phyloP scores from a whole-genome alignment of 2,329 filamentous ascomycete species.

The Colletotrichum sp. region DNA sequence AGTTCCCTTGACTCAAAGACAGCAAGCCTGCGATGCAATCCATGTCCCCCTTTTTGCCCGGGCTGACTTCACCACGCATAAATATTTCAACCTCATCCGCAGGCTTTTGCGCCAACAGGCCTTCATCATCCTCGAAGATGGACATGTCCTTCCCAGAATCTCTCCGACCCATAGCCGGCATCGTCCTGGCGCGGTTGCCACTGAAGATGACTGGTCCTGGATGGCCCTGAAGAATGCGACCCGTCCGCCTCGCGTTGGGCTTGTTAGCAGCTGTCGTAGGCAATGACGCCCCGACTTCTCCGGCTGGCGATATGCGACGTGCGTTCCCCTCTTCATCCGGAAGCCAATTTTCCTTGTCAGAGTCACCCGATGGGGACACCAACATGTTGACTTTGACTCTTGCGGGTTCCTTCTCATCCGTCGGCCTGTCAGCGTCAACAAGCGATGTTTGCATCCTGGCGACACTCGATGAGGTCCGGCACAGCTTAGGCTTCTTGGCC shows the following conservation, averaged over 20 bases:
- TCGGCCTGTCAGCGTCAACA: background rate
- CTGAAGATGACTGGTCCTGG: conserved; percentile 36
- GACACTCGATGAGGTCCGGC: conserved; percentile 65
- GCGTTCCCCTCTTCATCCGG: conserved; percentile 55
- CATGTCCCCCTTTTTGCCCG: conserved; percentile 79
- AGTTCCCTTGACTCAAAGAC: conserved; percentile 90
- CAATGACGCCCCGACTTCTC: conserved; percentile 36
- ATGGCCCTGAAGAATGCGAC: conserved; percentile 46
- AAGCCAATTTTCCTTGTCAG: conserved; percentile 94
- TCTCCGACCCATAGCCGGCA: conserved; percentile 38
- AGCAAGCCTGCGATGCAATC: conserved; percentile 90
- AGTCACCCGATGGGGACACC: conserved; percentile 59
- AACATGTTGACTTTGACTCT: conserved; percentile 44
- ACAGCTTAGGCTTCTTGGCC: conserved; percentile 68
- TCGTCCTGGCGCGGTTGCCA: conserved; percentile 44
- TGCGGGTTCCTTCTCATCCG: conserved; percentile 21
- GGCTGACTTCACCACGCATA: conserved; percentile 71
- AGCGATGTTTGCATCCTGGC: conserved; percentile 59
- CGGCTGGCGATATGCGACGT: conserved; percentile 28
- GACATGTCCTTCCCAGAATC: conserved; percentile 38
- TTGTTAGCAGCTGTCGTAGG: conserved; percentile 35
- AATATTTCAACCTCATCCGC: conserved; percentile 73
- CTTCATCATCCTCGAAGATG: conserved; percentile 59
- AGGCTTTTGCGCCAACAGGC: conserved; percentile 26
- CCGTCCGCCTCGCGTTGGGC: conserved; percentile 44